A percentile compares a stretch with the other conserved stretches of the same genome.
phyloP scores from a whole-genome alignment of 257 asterid species.

The Solanum piurae region DNA sequence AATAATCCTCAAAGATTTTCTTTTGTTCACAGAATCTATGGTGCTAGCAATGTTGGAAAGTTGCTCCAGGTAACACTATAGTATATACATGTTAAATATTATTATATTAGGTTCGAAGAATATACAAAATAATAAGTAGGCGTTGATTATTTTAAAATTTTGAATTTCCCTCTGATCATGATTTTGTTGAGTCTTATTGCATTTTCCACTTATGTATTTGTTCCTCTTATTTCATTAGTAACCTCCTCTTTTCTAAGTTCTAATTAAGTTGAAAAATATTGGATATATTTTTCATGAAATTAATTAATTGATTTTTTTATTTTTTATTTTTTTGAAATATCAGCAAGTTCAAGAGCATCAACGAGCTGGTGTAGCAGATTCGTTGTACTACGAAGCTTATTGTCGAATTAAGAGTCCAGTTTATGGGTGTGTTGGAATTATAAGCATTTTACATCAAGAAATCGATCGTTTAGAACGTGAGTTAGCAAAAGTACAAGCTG shows the following conservation, averaged over 20 bases:
- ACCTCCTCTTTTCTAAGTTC: not conserved
- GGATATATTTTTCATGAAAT: not conserved
- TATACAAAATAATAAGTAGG: not conserved
- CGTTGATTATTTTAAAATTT: not conserved
- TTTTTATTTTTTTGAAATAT: not conserved
- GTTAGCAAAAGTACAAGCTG: conserved; percentile 12
- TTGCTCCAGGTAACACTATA: conserved; percentile 10
- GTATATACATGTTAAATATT: not conserved
- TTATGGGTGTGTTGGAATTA: conserved; percentile 21
- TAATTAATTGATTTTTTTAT: too few relatives aligned
- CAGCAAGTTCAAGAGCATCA: conserved; percentile 14
- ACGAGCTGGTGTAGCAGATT: conserved; percentile 17
- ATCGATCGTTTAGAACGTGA: conserved; percentile 1
- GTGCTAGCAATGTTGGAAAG: conserved; percentile 17
- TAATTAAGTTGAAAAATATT: not conserved
- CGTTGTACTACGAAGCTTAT: conserved; percentile 21
- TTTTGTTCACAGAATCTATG: conserved; percentile 17
- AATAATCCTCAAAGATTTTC: conserved; percentile 24
- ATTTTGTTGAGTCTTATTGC: not conserved
- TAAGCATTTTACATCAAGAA: conserved; percentile 14
- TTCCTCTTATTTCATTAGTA: not conserved
- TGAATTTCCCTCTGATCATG: not conserved
- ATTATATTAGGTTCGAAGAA: too few relatives aligned
- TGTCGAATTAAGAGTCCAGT: conserved; percentile 16
- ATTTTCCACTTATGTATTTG: not conserved